Base-by-base conservation (phyloP, 2,329 filamentous ascomycete species). In the Aureobasidium leucospermi region DNA sequence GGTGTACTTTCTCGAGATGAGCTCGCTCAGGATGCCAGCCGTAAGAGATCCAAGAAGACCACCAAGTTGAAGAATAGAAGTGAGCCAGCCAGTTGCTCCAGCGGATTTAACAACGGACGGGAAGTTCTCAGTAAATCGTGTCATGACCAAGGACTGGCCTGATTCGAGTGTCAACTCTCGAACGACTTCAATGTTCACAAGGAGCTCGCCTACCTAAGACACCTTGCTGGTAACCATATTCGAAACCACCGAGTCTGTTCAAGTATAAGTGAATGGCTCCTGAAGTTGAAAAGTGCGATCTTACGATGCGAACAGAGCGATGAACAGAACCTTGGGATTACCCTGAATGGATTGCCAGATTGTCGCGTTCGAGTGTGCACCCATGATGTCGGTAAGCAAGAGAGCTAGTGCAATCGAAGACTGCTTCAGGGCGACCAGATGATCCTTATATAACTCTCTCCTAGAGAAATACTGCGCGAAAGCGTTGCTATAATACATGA, bases 141-240 rank as follows among this genome's bases (percentile, higher is more conserved):
- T 71, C 79, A 82, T 83, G 64, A 80, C 78, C 2, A 82, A 71
- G n/a, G 78, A 79, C 64, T 81, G 78, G 34, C 79, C 41, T 7
- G 13, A 9, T n/a, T 4, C 47, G 4, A 39, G 13, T 3, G 47
- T 51, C 6, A 51, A 34, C 19, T 49, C 16, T 15, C 11, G n/a
- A 36, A 15, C 3, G 4, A 29, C 1, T 6, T 10, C 47, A 39
- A 6, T 11, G 34, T 6, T 36, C 3, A 11, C 34, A 5, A 51
- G 16, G 19, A 10, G 9, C 9, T 38, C n/a, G 6, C 32, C 3
- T 39, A 51, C 47, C 78, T 3, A 83, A 69, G 1, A 83, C 78
- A 52, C 79, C 80, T 64, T 82, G 80, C 60, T 82, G 79, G 65
- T 80, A 81, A 57, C 79, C 79, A 74, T 79, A 81, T 61, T 78